Conservation (phyloP, 768 basidiomycete genomes). For the Leccinum disarticulatum region DNA sequence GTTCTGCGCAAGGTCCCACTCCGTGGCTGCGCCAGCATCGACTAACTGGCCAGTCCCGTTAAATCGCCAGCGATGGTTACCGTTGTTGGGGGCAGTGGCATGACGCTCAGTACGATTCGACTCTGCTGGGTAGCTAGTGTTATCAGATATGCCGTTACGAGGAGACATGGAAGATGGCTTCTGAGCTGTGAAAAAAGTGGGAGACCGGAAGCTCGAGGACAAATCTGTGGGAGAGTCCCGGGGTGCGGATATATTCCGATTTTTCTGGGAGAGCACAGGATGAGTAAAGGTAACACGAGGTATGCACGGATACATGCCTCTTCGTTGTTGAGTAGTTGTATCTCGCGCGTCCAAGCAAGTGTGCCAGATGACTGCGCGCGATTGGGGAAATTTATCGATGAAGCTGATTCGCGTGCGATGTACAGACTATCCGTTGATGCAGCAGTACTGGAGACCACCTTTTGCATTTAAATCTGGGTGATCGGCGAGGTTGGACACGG, state of each 20-base stretch:
- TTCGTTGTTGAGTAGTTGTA: constrained; percentile 33
- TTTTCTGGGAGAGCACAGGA: constrained; percentile 33
- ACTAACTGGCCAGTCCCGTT: constrained; percentile 61
- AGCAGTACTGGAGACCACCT: constrained; percentile 60
- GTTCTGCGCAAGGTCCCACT: constrained; percentile 74
- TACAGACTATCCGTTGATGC: constrained; percentile 37
- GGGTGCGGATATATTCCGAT: constrained; percentile 46
- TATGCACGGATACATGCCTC: constrained; percentile 42
- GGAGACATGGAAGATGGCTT: constrained; percentile 48
- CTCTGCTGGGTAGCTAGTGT: constrained; percentile 18
- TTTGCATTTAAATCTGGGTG: constrained; percentile 63
- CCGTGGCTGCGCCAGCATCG: constrained; percentile 53
- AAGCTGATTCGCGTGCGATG: constrained; percentile 37
- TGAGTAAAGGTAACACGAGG: constrained; percentile 27
- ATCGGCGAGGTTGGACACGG: constrained; percentile 25
- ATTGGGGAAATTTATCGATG: constrained; percentile 30
- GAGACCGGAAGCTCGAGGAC: constrained; percentile 31
- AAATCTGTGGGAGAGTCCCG: constrained; percentile 40
- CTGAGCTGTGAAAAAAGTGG: constrained; percentile 36
- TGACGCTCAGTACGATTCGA: constrained; percentile 40
- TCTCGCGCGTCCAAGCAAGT: constrained; percentile 53
- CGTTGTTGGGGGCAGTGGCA: constrained; percentile 36
- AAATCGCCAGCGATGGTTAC: constrained; percentile 58
- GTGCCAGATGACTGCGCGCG: constrained; percentile 34
- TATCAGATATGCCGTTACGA: constrained; percentile 37